Evolutionary conservation across 768 basidiomycete genomes (phyloP).

Genomic region (Tylopilus cervinicoccineus): DNA sequence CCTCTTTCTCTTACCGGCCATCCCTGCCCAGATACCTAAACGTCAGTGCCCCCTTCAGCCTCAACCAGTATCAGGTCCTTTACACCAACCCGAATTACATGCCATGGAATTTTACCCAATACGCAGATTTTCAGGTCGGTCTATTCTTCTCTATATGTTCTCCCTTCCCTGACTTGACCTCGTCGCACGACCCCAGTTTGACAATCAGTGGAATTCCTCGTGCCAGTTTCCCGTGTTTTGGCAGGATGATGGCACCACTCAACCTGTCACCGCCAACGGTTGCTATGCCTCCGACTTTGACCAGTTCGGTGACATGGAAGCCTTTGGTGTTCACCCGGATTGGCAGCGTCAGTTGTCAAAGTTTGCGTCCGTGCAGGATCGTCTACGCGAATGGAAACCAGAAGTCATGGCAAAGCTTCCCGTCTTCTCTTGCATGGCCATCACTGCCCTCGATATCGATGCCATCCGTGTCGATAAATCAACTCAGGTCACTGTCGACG

Average conservation of each 20-base stretch:
- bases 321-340: slow-evolving; percentile 93
- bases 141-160: background rate
- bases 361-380: slow-evolving; percentile 94
- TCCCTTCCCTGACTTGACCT: background rate
- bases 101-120: slow-evolving; percentile 85
- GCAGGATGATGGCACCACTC: slow-evolving; percentile 65
- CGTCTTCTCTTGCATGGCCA: slow-evolving; percentile 79
- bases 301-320: slow-evolving; percentile 96
- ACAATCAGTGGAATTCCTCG: slow-evolving; percentile 67
- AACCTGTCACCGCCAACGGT: slow-evolving; percentile 52
- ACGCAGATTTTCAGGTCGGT: slow-evolving; percentile 74
- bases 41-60: slow-evolving; percentile 70
- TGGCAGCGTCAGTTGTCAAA: slow-evolving; percentile 94
- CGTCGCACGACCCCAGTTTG: slow-evolving; percentile 37
- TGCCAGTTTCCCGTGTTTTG: slow-evolving; percentile 80
- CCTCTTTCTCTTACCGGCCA: slow-evolving; percentile 11
- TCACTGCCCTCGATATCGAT: slow-evolving; percentile 86
- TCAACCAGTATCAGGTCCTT: slow-evolving; percentile 65
- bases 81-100: slow-evolving; percentile 75
- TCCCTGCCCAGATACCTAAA: slow-evolving; percentile 55
- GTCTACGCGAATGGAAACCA: slow-evolving; percentile 89
- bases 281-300: slow-evolving; percentile 87
- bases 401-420: slow-evolving; percentile 74
- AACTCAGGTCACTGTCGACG: slow-evolving; percentile 84
- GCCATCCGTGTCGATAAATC: slow-evolving; percentile 95